A percentile compares a stretch with the other conserved stretches of the same genome.
Conservation (phyloP, 106 monocot genomes). For the Allium fistulosum region DNA sequence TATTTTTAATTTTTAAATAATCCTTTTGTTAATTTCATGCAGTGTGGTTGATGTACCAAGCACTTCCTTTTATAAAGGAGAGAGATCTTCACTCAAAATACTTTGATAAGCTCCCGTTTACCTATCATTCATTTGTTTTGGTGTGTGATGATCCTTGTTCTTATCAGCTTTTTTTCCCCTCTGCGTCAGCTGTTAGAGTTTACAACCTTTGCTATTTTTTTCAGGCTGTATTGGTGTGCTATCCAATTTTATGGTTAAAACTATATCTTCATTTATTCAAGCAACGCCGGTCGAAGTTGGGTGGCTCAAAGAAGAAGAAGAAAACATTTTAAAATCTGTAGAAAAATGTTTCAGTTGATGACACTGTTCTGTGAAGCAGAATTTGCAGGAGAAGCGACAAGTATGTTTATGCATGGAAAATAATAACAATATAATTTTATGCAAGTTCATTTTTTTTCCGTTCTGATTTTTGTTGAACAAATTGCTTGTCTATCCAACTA, state of each 20-base stretch:
- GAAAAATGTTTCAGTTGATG: too few relatives aligned
- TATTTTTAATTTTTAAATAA: neutral
- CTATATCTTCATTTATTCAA: constrained; percentile 80
- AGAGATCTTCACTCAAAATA: constrained; percentile 53
- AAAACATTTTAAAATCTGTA: neutral
- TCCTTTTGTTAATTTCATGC: constrained; percentile 8
- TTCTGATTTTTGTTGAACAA: too few relatives aligned
- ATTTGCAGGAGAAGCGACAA: too few relatives aligned
- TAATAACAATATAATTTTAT: too few relatives aligned
- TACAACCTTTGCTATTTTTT: neutral
- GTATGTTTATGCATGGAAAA: too few relatives aligned
- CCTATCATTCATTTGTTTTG: constrained; percentile 58
- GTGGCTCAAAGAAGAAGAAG: constrained; percentile 34
- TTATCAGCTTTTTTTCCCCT: too few relatives aligned
- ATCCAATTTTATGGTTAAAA: constrained; percentile 80
- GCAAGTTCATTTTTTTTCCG: too few relatives aligned
- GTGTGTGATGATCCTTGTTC: constrained; percentile 15
- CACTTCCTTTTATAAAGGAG: constrained; percentile 78
- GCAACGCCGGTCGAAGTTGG: constrained; percentile 62
- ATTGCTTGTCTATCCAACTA: too few relatives aligned
- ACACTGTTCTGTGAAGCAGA: too few relatives aligned
- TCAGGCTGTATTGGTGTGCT: constrained; percentile 51
- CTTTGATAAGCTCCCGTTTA: constrained; percentile 42
- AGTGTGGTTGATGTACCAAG: constrained; percentile 79
- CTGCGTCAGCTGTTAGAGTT: too few relatives aligned